These are phyloP conservation scores for Herpotrichia juniperi DNA, from an alignment of 2,329 filamentous ascomycete species.

Conservation along the genomic window DNA sequence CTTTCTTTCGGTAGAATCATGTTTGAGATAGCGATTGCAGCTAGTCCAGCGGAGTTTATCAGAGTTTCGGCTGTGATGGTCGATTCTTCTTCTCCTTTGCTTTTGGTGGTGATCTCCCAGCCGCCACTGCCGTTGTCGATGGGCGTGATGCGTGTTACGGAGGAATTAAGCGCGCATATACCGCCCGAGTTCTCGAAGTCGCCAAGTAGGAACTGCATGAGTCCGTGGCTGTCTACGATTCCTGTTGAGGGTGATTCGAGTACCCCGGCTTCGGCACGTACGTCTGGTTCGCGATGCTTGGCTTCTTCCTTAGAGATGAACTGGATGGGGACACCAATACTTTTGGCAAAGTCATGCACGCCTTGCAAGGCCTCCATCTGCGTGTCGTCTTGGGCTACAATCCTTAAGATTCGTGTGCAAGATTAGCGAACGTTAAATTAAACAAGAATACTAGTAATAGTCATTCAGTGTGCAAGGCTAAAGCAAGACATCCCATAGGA, in stretches of 20 bases:
- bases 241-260: constrained; percentile 88
- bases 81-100: constrained; percentile 52
- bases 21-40: constrained; percentile 78
- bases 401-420: too few species aligned
- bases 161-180: constrained; percentile 71
- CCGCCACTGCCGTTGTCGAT: constrained; percentile 61
- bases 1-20: constrained; percentile 69
- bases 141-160: constrained; percentile 67
- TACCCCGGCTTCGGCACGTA: constrained; percentile 72
- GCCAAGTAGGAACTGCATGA: constrained; percentile 82
- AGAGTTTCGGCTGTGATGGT: constrained; percentile 76
- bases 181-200: constrained; percentile 79
- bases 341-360: constrained; percentile 60
- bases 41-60: constrained; percentile 85
- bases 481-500: too few species aligned
- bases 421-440: too few species aligned
- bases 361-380: constrained; percentile 70
- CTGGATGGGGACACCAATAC: constrained; percentile 70
- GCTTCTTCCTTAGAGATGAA: constrained; percentile 73
- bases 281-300: constrained; percentile 70
- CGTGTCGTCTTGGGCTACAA: constrained; percentile 79
- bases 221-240: constrained; percentile 84
- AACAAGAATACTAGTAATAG: too few species aligned
- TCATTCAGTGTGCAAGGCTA: too few species aligned
- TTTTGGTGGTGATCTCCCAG: constrained; percentile 71